Conservation (phyloP, 306 rosid species). For the Gynostemma pentaphyllum region DNA sequence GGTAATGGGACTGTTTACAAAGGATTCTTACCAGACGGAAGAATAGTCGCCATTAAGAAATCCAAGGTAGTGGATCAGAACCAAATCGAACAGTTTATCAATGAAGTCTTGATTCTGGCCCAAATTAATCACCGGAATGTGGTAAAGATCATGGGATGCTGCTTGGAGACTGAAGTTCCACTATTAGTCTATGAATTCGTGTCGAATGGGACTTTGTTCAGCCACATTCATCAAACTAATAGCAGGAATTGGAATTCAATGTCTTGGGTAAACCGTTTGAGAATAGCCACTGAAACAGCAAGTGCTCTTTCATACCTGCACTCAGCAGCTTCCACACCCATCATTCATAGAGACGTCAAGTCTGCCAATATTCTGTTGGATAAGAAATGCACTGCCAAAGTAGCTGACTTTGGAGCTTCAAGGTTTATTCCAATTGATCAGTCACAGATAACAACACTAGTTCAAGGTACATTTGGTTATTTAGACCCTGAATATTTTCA, state of each 20-base stretch:
- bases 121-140: constrained; percentile 10
- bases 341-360: constrained; percentile 14
- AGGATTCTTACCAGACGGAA: neutral
- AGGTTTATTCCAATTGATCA: constrained; percentile 3
- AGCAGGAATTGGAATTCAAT: neutral
- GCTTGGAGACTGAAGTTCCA: constrained; percentile 9
- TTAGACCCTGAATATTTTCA: constrained; percentile 9
- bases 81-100: constrained; percentile 11
- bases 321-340: constrained; percentile 6
- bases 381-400: constrained; percentile 8
- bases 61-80: neutral
- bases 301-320: constrained; percentile 3
- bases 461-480: constrained; percentile 7
- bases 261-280: constrained; percentile 6
- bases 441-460: constrained; percentile 7
- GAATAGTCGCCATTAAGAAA: constrained; percentile 3
- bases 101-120: constrained; percentile 4
- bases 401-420: constrained; percentile 9
- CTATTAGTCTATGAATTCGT: constrained; percentile 6
- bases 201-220: constrained; percentile 5
- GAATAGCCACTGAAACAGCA: constrained; percentile 7
- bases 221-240: neutral
- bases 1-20: constrained; percentile 10
- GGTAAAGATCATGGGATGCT: constrained; percentile 8
- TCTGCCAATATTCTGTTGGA: constrained; percentile 10